These are phyloP conservation scores for Pseudogymnoascus sp. DNA, from an alignment of 2,329 filamentous ascomycete genomes.

Conservation along the genomic window DNA sequence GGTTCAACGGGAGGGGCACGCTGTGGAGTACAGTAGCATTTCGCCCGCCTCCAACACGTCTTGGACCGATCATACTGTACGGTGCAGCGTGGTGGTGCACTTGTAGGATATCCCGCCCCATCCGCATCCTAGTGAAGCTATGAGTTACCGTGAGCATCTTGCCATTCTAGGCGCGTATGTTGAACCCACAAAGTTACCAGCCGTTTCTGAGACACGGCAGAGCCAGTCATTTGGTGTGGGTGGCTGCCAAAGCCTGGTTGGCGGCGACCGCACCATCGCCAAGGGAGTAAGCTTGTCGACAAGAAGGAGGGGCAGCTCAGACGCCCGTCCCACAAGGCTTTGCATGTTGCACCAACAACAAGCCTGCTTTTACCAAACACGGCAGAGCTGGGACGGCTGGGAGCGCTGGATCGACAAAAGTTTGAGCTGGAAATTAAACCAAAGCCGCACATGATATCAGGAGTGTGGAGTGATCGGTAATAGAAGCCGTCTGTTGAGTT, in stretches of 20 bases:
- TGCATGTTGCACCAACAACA: neutral
- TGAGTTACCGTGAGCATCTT: neutral
- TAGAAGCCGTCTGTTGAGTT: neutral
- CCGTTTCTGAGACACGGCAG: slow-evolving; percentile 5
- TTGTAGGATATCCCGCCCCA: neutral
- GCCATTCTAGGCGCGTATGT: neutral
- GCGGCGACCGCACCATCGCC: neutral
- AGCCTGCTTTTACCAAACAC: neutral
- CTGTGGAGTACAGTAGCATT: neutral
- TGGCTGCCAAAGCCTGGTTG: slow-evolving; percentile 2
- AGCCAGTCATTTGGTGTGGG: neutral
- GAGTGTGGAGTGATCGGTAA: neutral
- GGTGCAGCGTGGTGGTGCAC: neutral
- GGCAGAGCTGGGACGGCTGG: slow-evolving; percentile 1
- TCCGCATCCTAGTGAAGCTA: neutral
- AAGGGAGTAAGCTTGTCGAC: neutral
- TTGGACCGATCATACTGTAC: neutral
- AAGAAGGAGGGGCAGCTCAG: slow-evolving; percentile 2
- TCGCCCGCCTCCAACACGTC: neutral
- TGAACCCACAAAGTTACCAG: slow-evolving; percentile 7
- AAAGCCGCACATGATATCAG: neutral
- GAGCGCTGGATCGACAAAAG: slow-evolving; percentile 4
- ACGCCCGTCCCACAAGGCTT: slow-evolving; percentile 1
- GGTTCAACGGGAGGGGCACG: slow-evolving; percentile 1
- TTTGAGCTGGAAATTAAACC: neutral